Conservation (phyloP, 345 rosid genomes). For the Lepidium didymum region DNA sequence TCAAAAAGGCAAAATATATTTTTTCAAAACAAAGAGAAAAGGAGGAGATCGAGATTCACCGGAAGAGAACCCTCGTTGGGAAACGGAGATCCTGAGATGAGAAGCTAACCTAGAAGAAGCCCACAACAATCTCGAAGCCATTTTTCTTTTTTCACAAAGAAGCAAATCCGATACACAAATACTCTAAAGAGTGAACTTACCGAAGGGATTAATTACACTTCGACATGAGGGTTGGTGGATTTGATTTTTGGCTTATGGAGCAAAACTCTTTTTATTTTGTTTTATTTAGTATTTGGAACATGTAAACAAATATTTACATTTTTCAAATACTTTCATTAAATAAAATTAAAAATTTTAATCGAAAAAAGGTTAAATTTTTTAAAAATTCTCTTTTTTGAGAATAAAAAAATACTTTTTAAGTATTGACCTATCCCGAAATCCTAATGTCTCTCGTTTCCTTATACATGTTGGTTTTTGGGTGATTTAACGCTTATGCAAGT, state of each 20-base stretch:
- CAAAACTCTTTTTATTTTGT: too few relatives aligned
- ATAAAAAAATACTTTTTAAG: too few relatives aligned
- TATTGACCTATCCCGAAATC: too few relatives aligned
- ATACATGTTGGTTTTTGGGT: too few relatives aligned
- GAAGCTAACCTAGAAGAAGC: constrained; percentile 83
- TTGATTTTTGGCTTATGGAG: background rate
- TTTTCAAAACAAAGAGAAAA: background rate
- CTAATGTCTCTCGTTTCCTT: too few relatives aligned
- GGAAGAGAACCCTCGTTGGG: constrained; percentile 62
- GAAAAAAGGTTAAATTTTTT: too few relatives aligned
- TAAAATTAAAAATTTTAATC: too few relatives aligned
- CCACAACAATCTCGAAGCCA: constrained; percentile 80
- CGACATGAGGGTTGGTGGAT: constrained; percentile 29
- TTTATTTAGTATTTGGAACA: too few relatives aligned
- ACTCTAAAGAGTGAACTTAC: constrained; percentile 15
- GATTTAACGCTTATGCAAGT: too few relatives aligned
- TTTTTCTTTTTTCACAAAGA: constrained; percentile 26
- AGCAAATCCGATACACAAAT: background rate
- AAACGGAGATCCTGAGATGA: constrained; percentile 69
- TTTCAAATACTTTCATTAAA: too few relatives aligned
- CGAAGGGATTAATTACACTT: background rate
- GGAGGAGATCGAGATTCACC: constrained; percentile 31
- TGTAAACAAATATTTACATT: too few relatives aligned
- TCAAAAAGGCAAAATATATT: background rate
- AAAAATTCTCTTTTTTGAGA: too few relatives aligned